phyloP scores from a whole-genome alignment of 495 filamentous ascomycete genomes.

The Letharia lupina region DNA sequence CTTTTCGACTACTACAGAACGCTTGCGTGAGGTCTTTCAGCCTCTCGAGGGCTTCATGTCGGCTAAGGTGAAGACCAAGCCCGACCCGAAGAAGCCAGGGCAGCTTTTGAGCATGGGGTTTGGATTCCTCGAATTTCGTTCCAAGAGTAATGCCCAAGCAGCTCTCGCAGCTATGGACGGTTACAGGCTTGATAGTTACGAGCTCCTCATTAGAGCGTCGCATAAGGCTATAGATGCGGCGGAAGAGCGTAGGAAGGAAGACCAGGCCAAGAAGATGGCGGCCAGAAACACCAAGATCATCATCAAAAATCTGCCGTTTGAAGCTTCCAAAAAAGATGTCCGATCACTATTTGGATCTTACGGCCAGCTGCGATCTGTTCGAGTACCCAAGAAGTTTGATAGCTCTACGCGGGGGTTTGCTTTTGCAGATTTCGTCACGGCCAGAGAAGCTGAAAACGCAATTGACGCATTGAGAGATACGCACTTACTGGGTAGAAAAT shows the following conservation, averaged over 20 bases:
- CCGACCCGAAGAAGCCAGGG: constrained; percentile 73
- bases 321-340: constrained; percentile 87
- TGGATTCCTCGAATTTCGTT: constrained; percentile 84
- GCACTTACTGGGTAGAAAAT: constrained; percentile 78
- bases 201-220: constrained; percentile 70
- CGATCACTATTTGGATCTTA: constrained; percentile 77
- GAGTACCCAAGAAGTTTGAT: constrained; percentile 92
- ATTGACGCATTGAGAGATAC: constrained; percentile 85
- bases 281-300: constrained; percentile 80
- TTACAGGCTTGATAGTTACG: constrained; percentile 74
- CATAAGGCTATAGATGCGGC: constrained; percentile 81
- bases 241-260: constrained; percentile 71
- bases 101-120: constrained; percentile 91
- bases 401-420: constrained; percentile 81
- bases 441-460: constrained; percentile 87
- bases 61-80: constrained; percentile 77
- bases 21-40: constrained; percentile 64
- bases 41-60: constrained; percentile 79
- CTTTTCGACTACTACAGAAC: constrained; percentile 75
- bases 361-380: constrained; percentile 82
- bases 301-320: constrained; percentile 97
- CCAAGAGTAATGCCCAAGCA: constrained; percentile 64
- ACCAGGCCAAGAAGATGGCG: constrained; percentile 66
- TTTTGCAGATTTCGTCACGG: constrained; percentile 91
- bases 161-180: constrained; percentile 81